Evolutionary conservation across 768 basidiomycete genomes (phyloP), one percentile per base, ranked within the genome.

Genomic region (Hebeloma cylindrosporum): DNA sequence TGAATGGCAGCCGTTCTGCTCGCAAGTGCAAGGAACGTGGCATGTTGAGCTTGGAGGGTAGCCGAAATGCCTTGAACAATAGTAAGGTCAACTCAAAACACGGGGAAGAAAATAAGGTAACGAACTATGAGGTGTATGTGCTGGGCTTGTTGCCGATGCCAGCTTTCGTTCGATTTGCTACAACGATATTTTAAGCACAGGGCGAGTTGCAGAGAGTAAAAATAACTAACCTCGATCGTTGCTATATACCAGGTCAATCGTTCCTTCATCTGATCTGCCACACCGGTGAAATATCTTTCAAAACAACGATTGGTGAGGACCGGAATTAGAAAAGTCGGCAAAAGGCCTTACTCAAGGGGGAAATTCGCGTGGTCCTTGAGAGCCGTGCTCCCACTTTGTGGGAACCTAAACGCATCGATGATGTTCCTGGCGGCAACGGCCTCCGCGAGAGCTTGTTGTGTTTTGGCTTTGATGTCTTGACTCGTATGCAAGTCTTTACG

Each of bases 91-190:
- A 28, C 38, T 37, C 40, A 48, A 45, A 41, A 51, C 17, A 40
- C 38, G 48, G 38, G 18, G 36, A 42, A 20, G 45, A 50, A 28
- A 36, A 34, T 26, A 30, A 11, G 22, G 22, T 17, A 29, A 50
- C 65, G 26, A 53, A 88, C 89, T 78, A 65, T 93, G 89, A 10
- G 89, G 89, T 1, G 87, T 87, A 59, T 87, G 85, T 5, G 74
- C 66, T 55, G 85, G 82, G 37, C 69, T 67, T 5, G 82, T 71
- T 3, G 84, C 77, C 6, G 85, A 83, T 5, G 83, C 78, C 5
- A 91, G 68, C 60, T 88, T 90, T 41, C 87, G 78, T 65, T 92
- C 89, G 53, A 93, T 89, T 84, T 85, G 83, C 85, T 87, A 47
- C 11, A 23, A 35, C 16, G 23, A 34, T n/a, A n/a, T n/a, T n/a